Evolutionary conservation across 768 basidiomycete species (phyloP).

Genomic region (Amanita brunnescens): DNA sequence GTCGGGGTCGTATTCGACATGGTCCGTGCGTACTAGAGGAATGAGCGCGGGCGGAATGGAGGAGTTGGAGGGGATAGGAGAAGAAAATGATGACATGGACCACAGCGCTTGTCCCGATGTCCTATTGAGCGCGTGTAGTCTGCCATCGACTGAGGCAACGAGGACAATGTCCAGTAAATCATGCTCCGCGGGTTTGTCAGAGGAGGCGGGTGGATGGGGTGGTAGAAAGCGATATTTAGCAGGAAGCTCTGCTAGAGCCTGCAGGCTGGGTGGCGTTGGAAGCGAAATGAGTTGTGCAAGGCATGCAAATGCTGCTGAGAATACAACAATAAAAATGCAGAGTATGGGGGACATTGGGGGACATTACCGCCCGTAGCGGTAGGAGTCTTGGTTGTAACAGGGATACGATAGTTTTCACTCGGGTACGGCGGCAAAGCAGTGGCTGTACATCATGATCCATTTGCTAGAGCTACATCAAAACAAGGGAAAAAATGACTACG

Average conservation of each 20-base stretch:
- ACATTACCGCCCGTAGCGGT: background rate
- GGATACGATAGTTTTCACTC: background rate
- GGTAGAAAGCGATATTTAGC: slow-evolving; percentile 14
- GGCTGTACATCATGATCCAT: background rate
- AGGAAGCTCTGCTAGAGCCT: slow-evolving; percentile 21
- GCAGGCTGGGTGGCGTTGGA: slow-evolving; percentile 13
- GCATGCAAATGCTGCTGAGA: slow-evolving; percentile 21
- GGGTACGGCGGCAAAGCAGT: background rate
- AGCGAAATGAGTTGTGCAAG: slow-evolving; percentile 24
- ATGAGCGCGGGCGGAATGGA: slow-evolving; percentile 47
- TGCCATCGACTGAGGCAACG: slow-evolving; percentile 89
- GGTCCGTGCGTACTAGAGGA: slow-evolving; percentile 68
- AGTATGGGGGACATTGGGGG: slow-evolving; percentile 26
- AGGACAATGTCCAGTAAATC: slow-evolving; percentile 78
- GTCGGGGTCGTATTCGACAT: slow-evolving; percentile 50
- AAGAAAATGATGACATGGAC: slow-evolving; percentile 70
- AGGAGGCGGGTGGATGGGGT: slow-evolving; percentile 10
- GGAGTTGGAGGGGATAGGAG: slow-evolving; percentile 21
- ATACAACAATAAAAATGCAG: slow-evolving; percentile 16
- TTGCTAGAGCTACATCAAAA: background rate
- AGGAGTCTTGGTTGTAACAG: background rate
- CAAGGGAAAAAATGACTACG: background rate
- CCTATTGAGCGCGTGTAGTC: slow-evolving; percentile 88
- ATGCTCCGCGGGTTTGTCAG: slow-evolving; percentile 32
- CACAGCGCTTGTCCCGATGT: slow-evolving; percentile 76